phyloP scores from a whole-genome alignment of 345 rosid species.

The Angophora floribunda region DNA sequence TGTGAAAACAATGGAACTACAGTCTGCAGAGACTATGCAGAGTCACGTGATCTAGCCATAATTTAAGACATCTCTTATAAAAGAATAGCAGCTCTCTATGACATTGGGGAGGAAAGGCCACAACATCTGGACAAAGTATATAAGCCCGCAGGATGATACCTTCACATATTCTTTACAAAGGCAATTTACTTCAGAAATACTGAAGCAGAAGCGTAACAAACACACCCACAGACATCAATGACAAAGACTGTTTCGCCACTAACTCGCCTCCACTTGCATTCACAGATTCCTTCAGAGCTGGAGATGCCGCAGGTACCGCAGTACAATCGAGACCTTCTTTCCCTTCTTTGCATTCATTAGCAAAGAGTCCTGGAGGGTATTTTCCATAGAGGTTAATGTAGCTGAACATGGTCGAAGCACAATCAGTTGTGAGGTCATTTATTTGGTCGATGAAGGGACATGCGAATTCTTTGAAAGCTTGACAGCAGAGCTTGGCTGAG shows the following conservation, averaged over 20 bases:
- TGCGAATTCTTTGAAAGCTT: conserved; percentile 46
- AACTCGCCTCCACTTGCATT: neutral
- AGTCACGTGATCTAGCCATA: neutral
- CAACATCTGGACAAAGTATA: neutral
- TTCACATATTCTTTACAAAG: neutral
- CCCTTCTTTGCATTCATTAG: conserved; percentile 51
- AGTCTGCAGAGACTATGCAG: neutral
- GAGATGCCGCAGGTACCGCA: neutral
- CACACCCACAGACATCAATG: neutral
- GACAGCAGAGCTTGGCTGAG: conserved; percentile 38
- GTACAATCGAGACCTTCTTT: conserved; percentile 55
- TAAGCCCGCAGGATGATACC: neutral
- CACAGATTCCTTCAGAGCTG: neutral
- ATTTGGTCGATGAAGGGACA: conserved; percentile 45
- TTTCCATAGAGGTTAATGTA: conserved; percentile 74
- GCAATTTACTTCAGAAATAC: neutral
- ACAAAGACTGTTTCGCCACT: neutral
- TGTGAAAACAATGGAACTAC: neutral
- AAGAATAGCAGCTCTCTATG: neutral
- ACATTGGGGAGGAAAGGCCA: neutral
- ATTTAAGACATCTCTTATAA: neutral
- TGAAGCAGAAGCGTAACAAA: neutral
- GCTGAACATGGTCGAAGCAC: conserved; percentile 75
- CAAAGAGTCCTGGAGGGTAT: conserved; percentile 77
- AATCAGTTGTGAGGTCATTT: conserved; percentile 40